phyloP scores from a whole-genome alignment of 805 yeast species.

The Sporopachydermia lactativora region DNA sequence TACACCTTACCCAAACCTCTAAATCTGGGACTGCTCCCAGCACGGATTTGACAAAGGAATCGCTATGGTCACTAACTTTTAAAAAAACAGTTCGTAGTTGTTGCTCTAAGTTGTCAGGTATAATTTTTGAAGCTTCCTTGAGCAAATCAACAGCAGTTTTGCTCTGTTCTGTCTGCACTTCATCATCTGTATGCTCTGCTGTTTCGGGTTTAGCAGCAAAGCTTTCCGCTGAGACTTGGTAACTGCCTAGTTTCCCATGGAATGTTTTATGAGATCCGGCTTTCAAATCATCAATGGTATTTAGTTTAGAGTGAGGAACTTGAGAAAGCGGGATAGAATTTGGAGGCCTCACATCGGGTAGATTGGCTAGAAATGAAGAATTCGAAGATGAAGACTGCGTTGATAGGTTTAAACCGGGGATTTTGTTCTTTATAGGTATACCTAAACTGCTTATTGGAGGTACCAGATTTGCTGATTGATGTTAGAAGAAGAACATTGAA shows the following conservation, averaged over 20 bases:
- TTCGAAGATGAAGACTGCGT: not conserved
- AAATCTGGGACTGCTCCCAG: not conserved
- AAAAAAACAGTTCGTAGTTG: not conserved
- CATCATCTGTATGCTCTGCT: not conserved
- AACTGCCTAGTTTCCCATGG: conserved; percentile 1
- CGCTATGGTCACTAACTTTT: not conserved
- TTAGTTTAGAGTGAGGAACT: not conserved
- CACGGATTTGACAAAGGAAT: not conserved
- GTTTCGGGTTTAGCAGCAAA: not conserved
- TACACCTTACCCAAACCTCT: conserved; percentile 1
- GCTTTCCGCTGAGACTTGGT: not conserved
- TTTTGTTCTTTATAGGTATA: not conserved
- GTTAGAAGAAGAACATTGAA: no score
- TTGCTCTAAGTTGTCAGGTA: not conserved
- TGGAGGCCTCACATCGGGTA: not conserved
- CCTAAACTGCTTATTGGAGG: not conserved
- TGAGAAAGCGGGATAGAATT: not conserved
- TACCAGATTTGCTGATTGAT: no score
- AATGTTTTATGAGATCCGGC: not conserved
- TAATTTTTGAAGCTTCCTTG: not conserved
- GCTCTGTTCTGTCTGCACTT: not conserved
- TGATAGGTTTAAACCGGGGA: not conserved
- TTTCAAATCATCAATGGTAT: not conserved
- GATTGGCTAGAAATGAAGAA: not conserved
- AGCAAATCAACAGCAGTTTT: not conserved